phyloP scores from a whole-genome alignment of 192 early-diverging fungal species.

The Coemansia biformis region DNA sequence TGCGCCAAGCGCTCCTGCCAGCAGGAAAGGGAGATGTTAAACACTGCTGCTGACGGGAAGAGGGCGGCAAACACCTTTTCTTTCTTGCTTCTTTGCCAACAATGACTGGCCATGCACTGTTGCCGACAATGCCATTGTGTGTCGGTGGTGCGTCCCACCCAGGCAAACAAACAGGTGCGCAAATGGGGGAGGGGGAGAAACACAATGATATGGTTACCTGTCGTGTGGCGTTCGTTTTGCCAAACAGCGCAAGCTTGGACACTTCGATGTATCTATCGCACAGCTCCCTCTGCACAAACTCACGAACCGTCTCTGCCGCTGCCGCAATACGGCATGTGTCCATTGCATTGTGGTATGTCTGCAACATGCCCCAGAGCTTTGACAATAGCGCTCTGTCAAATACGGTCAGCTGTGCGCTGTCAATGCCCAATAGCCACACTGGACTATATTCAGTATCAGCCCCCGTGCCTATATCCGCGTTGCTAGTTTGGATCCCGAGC shows the following conservation, averaged over 20 bases:
- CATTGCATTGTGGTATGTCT: conserved; percentile 61
- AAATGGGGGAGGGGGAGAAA: too few relatives aligned
- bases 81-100: too few relatives aligned
- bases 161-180: too few relatives aligned
- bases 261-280: conserved; percentile 94
- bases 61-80: too few relatives aligned
- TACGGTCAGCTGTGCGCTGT: conserved; percentile 52
- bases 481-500: conserved; percentile 8
- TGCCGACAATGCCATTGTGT: too few relatives aligned
- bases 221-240: conserved; percentile 43
- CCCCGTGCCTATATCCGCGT: conserved; percentile 1
- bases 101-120: too few relatives aligned
- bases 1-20: too few relatives aligned
- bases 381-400: conserved; percentile 84
- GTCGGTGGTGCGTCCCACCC: background rate
- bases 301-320: conserved; percentile 73
- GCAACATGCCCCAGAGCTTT: conserved; percentile 67
- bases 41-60: too few relatives aligned
- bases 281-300: conserved; percentile 88
- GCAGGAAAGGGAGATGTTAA: too few relatives aligned
- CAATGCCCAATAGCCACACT: conserved; percentile 23
- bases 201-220: too few relatives aligned
- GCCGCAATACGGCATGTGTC: conserved; percentile 65
- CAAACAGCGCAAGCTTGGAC: conserved; percentile 74
- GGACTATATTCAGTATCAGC: too few relatives aligned